These are phyloP conservation scores for Fusarium miscanthi DNA, from an alignment of 2,329 filamentous ascomycete genomes.

Conservation along the genomic window DNA sequence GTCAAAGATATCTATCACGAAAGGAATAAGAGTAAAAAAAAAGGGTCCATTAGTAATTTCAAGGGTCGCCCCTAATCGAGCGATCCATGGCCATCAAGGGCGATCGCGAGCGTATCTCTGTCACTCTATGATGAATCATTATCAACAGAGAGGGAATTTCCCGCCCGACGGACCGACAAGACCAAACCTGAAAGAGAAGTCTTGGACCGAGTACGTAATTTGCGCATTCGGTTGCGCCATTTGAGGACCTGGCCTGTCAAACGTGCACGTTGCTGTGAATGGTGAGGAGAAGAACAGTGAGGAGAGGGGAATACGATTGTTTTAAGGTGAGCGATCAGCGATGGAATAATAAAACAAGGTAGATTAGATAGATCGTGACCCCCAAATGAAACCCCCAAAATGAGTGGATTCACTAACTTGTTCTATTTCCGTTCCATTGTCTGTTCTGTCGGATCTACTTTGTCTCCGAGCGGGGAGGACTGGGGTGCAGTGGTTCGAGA, in stretches of 20 bases:
- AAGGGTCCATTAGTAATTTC: constrained; percentile 19
- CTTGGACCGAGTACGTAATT: constrained; percentile 28
- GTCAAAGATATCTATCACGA: neutral
- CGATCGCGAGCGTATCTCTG: constrained; percentile 18
- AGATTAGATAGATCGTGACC: neutral
- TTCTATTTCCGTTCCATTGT: constrained; percentile 19
- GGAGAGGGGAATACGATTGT: neutral
- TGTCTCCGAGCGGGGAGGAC: neutral
- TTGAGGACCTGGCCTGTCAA: constrained; percentile 6
- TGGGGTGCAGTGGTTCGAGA: constrained; percentile 5
- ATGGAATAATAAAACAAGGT: neutral
- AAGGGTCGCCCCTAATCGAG: constrained; percentile 26
- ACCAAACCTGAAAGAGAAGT: constrained; percentile 16
- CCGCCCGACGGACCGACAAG: constrained; percentile 9
- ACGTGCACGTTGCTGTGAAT: neutral
- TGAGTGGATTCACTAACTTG: constrained; percentile 18
- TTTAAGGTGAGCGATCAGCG: neutral
- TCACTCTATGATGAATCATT: constrained; percentile 36
- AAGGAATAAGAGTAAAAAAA: neutral
- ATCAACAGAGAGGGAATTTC: neutral
- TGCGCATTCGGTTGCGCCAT: constrained; percentile 37
- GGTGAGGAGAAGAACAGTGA: neutral
- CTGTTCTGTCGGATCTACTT: constrained; percentile 21
- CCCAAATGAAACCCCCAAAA: constrained; percentile 10
- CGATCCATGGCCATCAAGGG: constrained; percentile 25